Evolutionary conservation across 2,329 filamentous ascomycete genomes (phyloP), one percentile per base, ranked within the genome.

Genomic region (Neoscytalidium dimidiatum): DNA sequence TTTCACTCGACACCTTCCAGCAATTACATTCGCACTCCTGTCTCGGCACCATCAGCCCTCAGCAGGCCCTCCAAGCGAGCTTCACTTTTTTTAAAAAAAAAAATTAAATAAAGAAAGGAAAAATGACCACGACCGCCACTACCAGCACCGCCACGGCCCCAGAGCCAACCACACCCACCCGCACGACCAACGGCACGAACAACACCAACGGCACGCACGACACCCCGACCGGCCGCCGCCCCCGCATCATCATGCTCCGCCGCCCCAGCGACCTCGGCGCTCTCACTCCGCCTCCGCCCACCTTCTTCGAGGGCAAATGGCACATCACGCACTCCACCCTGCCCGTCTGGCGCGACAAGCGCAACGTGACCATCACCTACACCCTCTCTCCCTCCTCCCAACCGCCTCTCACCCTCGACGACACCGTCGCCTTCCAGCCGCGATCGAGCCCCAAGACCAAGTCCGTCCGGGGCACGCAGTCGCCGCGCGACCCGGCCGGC

Each of bases 301-400:
- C 51, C 31, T 68, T 49, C 35, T 41, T 48, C 14, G 44, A 51
- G 9, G 66, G 46, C 46, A 61, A 66, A 35, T 62, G 68, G 70
- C 66, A 69, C 66, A 58, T 67, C 26, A 75, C 71, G 35, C 68
- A 67, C 38, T 66, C 69, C 8, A 67, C 74, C 71, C 21, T 80
- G 76, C 49, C 49, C 23, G 31, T 52, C 49, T 52, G 49, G 49
- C 49, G 49, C 49, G 49, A 52, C 49, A 52, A 52, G 49, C 23
- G 49, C 21, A 52, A 52, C 26, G 49, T 52, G 8, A 52, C 49
- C 26, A 52, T 52, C 26, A 52, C 49, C 21, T 52, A 52, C 38
- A 4, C 14, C 8, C 38, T 41, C 11, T 17, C 11, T 17, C 13
- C 38, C 3, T 33, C 17, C 49, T 29, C 23, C 49, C 7, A 23